Evolutionary conservation across 208 protist species (phyloP).

Genomic region (Herpetomonas samuelpessoai): DNA sequence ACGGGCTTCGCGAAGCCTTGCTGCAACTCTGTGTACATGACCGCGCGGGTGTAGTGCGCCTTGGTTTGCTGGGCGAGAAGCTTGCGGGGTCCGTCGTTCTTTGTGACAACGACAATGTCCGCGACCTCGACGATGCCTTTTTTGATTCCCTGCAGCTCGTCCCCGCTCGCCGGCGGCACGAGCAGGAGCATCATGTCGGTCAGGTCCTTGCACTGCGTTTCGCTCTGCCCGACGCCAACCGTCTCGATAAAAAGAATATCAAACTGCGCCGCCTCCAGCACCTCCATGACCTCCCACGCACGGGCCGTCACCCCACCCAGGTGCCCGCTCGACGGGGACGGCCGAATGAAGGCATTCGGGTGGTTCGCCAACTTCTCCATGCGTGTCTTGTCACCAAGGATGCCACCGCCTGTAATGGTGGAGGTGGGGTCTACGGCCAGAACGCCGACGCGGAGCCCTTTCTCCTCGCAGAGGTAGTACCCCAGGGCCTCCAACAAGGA

Average conservation of each 20-base stretch:
- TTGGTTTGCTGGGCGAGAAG: slow-evolving; percentile 42
- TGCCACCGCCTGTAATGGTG: slow-evolving; percentile 84
- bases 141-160: slow-evolving; percentile 95
- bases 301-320: slow-evolving; percentile 90
- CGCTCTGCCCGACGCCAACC: slow-evolving; percentile 94
- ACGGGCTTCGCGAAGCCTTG: slow-evolving; percentile 49
- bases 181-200: slow-evolving; percentile 93
- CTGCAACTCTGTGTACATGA: slow-evolving; percentile 49
- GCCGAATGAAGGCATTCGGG: slow-evolving; percentile 87
- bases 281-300: slow-evolving; percentile 87
- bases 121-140: slow-evolving; percentile 94
- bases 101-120: slow-evolving; percentile 94
- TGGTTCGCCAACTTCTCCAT: slow-evolving; percentile 90
- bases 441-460: slow-evolving; percentile 61
- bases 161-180: slow-evolving; percentile 90
- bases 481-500: slow-evolving; percentile 91
- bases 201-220: slow-evolving; percentile 83
- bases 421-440: slow-evolving; percentile 93
- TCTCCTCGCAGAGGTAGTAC: slow-evolving; percentile 50
- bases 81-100: slow-evolving; percentile 82
- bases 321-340: slow-evolving; percentile 85
- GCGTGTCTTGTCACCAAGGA: slow-evolving; percentile 96
- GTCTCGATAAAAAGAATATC: slow-evolving; percentile 95
- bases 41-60: slow-evolving; percentile 39
- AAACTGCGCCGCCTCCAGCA: slow-evolving; percentile 93